Evolutionary conservation across 2,329 filamentous ascomycete genomes (phyloP), one percentile per base, ranked within the genome.

Genomic region (Alternaria angustiovoidea): DNA sequence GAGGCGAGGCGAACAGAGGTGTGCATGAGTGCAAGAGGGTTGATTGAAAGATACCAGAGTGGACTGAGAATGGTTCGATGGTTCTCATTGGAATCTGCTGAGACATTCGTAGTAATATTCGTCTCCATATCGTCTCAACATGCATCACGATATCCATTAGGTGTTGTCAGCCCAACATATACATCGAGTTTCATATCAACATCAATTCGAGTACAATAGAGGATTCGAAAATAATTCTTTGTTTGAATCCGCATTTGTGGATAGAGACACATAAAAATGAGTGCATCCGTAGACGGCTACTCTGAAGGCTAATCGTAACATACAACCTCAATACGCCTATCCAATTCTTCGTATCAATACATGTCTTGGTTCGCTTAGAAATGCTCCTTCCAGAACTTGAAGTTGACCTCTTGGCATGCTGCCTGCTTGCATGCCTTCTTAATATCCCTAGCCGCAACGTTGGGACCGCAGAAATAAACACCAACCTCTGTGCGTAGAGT

Each of bases 321-420:
- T 36, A 34, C 38, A 51, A 56, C 32, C 20, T 24, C 20, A 56
- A 51, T 36, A 46, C 36, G 26, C 48, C 22, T 49, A 14, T 39
- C 22, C 7, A 28, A 43, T 28, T 32, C 22, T 32, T 42, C 38
- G 51, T 49, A 49, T 32, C 20, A 26, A 38, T 26, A 38, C 46
- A 49, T 22, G 24, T 54, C 22, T n/a, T 48, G 11, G 22, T 24
- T 20, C 14, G 2, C 71, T 65, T 78, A 85, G 65, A 84, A 85
- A 77, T 99, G 94, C 81, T 99, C 95, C 83, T 99, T 99, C 95
- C 95, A 99, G 84, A 99, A 99, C 72, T 92, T 91, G 83, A 98
- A 99, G 73, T 89, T 88, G 58, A 99, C 93, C 69, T 96, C 91
- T 64, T 87, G 87, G 38, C 87, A 88, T 12, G 88, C 91, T 16